phyloP scores from a whole-genome alignment of 108 stramenopile genomes.

The Nannochloropsis gaditana region DNA sequence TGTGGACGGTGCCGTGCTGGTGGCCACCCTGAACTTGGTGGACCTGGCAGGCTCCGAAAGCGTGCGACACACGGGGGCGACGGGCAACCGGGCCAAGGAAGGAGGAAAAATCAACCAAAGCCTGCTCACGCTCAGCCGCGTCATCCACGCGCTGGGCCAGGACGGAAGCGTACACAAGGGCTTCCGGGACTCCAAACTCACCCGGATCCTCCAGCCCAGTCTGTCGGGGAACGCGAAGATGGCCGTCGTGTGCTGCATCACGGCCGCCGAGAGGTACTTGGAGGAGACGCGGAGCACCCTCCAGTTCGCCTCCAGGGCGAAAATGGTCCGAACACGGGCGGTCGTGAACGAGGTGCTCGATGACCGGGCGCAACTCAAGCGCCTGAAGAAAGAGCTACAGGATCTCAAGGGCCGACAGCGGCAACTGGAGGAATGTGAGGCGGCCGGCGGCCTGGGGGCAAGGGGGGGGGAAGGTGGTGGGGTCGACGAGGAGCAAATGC shows the following conservation, averaged over 20 bases:
- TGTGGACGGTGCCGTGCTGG: conserved; percentile 47
- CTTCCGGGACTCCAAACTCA: conserved; percentile 90
- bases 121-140: conserved; percentile 74
- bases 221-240: conserved; percentile 87
- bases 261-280: conserved; percentile 67
- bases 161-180: conserved; percentile 47
- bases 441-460: background rate
- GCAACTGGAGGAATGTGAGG: background rate
- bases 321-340: conserved; percentile 52
- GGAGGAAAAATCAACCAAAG: conserved; percentile 97
- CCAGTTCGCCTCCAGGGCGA: conserved; percentile 53
- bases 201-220: conserved; percentile 91
- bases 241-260: conserved; percentile 91
- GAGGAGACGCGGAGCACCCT: conserved; percentile 74
- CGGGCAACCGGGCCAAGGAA: conserved; percentile 92
- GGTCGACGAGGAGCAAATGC: background rate
- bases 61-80: conserved; percentile 63
- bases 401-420: conserved; percentile 29
- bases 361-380: conserved; percentile 47
- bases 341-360: conserved; percentile 53
- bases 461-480: background rate
- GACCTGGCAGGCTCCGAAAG: conserved; percentile 63
- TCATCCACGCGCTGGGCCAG: conserved; percentile 59
- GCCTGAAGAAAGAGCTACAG: conserved; percentile 48
- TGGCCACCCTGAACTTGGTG: conserved; percentile 58